Evolutionary conservation across 805 yeast species (phyloP), one percentile per base, ranked within the genome.

Genomic region (Ogataea glucozyma): DNA sequence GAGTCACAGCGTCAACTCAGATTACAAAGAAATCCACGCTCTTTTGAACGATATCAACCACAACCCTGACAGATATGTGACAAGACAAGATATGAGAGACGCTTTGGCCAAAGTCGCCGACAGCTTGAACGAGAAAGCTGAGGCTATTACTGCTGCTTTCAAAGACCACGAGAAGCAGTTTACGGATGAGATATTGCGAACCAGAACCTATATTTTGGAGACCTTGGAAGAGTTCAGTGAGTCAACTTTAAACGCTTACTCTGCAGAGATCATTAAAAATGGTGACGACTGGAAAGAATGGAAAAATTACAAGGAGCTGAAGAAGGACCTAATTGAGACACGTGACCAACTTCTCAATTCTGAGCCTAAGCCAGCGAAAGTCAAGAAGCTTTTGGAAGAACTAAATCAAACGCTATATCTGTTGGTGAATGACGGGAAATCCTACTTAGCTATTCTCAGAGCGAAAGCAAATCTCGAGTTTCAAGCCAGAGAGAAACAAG

Each of bases 151-250:
- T 14, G 49, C 47, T 2, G 55, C 62, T 18, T 54, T 74, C 38
- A 50, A 55, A 10, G 42, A 55, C 6, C 50, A 61, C 10, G 61
- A 69, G 31, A 50, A 60, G 17, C 54, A 53, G 4, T 63, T 70
- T 18, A 66, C 72, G 31, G 53, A 61, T 3, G 62, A 53, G 19
- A 46, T 66, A 16, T 43, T 55, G 10, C 41, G 42, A 5, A 34
- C 69, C 24, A 71, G 77, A 54, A 58, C 65, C 16, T 59, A 66
- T 16, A 73, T 82, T 26, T 71, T 84, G 40, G 90, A 85, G 49
- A 73, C 82, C 0, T 74, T 81, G 57, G 90, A 85, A 60, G 85
- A 85, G 47, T 85, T 85, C 70, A 81, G 83, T 5, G 89, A 84
- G 41, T 75, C 79, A 6, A 72, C 85, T 21, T 71, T 84, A 41